Evolutionary conservation across 305 asterid species (phyloP).

Genomic region (Fraxinus ornus): DNA sequence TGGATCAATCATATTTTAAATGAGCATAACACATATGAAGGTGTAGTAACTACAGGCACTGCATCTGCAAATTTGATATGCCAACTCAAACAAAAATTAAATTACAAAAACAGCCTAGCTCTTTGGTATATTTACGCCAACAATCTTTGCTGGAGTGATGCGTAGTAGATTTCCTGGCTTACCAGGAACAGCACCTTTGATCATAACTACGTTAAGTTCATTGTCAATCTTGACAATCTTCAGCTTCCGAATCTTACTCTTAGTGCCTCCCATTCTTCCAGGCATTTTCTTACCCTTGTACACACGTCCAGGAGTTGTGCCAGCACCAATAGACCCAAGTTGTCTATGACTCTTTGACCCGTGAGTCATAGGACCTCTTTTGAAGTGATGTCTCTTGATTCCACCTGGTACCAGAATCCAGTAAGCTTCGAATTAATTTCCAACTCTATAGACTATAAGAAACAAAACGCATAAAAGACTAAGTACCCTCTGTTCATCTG

Average conservation of each 20-base stretch:
- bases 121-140: constrained; percentile 82
- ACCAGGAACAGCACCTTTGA: constrained; percentile 95
- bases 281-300: constrained; percentile 97
- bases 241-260: constrained; percentile 78
- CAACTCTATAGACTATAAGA: background rate
- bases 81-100: constrained; percentile 8
- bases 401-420: constrained; percentile 60
- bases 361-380: constrained; percentile 85
- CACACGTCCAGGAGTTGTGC: constrained; percentile 96
- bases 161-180: constrained; percentile 97
- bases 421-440: background rate
- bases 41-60: background rate
- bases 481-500: background rate
- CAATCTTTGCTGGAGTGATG: constrained; percentile 92
- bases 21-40: background rate
- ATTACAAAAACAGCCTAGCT: constrained; percentile 38
- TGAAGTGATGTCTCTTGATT: constrained; percentile 89
- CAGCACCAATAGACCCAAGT: constrained; percentile 96
- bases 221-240: constrained; percentile 78
- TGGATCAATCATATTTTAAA: background rate
- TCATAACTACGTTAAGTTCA: constrained; percentile 72
- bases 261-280: constrained; percentile 93
- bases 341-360: constrained; percentile 96
- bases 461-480: background rate
- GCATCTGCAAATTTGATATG: background rate